A percentile compares a stretch with the other conserved stretches of the same genome.
These are phyloP conservation scores for Angomonas ambiguus DNA, from an alignment of 208 protist genomes.

Conservation along the genomic window DNA sequence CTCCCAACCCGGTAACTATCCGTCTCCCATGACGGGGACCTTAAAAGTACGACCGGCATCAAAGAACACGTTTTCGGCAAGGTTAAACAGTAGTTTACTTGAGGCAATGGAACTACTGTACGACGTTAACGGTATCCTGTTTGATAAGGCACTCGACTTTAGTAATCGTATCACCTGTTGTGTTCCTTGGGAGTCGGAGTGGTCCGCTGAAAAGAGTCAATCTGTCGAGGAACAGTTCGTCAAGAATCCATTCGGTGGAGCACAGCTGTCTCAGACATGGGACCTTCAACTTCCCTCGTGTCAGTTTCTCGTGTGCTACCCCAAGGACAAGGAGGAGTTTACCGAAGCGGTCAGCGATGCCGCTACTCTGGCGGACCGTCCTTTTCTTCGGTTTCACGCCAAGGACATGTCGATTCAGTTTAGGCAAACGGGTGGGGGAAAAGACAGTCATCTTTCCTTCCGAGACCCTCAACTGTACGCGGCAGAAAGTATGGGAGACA, in stretches of 20 bases:
- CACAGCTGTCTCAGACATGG: background rate
- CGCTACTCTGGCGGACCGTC: background rate
- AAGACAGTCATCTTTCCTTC: background rate
- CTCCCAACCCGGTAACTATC: constrained; percentile 6
- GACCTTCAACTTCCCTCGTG: background rate
- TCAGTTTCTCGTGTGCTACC: constrained; percentile 7
- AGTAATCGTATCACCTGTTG: constrained; percentile 11
- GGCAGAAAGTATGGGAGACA: background rate
- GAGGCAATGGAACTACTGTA: constrained; percentile 31
- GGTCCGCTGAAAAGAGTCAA: background rate
- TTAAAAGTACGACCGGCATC: constrained; percentile 4
- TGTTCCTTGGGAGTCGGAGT: constrained; percentile 20
- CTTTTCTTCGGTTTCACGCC: background rate
- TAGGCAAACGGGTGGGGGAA: background rate
- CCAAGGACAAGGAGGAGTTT: constrained; percentile 1
- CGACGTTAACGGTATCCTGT: constrained; percentile 31
- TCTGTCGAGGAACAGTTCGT: background rate
- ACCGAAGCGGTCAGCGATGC: background rate
- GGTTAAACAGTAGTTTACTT: constrained; percentile 22
- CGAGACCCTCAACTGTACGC: background rate
- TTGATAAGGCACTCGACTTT: constrained; percentile 24
- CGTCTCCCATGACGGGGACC: constrained; percentile 16
- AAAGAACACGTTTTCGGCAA: background rate
- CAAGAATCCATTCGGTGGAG: background rate
- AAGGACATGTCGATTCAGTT: background rate